A percentile compares a stretch with the other conserved stretches of the same genome.
phyloP scores from a whole-genome alignment of 768 basidiomycete genomes.

The Leccinum variicolor region DNA sequence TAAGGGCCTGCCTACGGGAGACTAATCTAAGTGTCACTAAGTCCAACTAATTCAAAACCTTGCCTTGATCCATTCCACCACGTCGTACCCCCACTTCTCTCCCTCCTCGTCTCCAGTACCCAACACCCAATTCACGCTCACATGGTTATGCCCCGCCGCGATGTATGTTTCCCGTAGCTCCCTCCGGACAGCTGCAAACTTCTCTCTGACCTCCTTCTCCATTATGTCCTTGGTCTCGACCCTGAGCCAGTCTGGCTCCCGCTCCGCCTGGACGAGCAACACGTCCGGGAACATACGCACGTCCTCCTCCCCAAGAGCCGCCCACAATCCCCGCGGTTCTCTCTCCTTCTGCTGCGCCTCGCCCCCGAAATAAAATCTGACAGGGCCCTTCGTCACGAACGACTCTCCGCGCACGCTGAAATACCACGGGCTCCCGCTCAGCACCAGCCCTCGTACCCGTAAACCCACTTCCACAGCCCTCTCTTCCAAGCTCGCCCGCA shows the following conservation, averaged over 20 bases:
- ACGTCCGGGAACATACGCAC: slow-evolving; percentile 43
- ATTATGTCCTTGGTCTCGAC: slow-evolving; percentile 37
- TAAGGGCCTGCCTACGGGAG: no score
- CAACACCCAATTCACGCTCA: slow-evolving; percentile 51
- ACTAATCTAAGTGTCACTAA: not conserved
- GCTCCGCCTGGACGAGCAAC: slow-evolving; percentile 48
- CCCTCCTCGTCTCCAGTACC: slow-evolving; percentile 53
- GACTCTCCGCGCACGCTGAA: slow-evolving; percentile 27
- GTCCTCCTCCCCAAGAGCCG: slow-evolving; percentile 32
- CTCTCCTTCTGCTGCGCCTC: slow-evolving; percentile 39
- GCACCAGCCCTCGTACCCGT: slow-evolving; percentile 41
- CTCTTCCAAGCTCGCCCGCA: slow-evolving; percentile 33
- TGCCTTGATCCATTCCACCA: slow-evolving; percentile 34
- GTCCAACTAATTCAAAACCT: slow-evolving; percentile 3
- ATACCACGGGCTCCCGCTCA: slow-evolving; percentile 46
- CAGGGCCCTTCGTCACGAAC: slow-evolving; percentile 23
- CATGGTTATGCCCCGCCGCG: slow-evolving; percentile 57
- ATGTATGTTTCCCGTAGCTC: slow-evolving; percentile 31
- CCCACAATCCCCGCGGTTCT: slow-evolving; percentile 41
- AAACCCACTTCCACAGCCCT: slow-evolving; percentile 16
- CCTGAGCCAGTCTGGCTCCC: slow-evolving; percentile 47
- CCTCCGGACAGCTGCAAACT: slow-evolving; percentile 25
- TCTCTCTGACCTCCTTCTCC: slow-evolving; percentile 35
- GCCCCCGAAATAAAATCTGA: slow-evolving; percentile 35
- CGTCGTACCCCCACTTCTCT: slow-evolving; percentile 61